Percentiles rank a stretch among this genome's conserved stretches.
These are phyloP conservation scores for Apiospora phragmitis DNA, from an alignment of 2,329 filamentous ascomycete genomes.

Conservation along the genomic window DNA sequence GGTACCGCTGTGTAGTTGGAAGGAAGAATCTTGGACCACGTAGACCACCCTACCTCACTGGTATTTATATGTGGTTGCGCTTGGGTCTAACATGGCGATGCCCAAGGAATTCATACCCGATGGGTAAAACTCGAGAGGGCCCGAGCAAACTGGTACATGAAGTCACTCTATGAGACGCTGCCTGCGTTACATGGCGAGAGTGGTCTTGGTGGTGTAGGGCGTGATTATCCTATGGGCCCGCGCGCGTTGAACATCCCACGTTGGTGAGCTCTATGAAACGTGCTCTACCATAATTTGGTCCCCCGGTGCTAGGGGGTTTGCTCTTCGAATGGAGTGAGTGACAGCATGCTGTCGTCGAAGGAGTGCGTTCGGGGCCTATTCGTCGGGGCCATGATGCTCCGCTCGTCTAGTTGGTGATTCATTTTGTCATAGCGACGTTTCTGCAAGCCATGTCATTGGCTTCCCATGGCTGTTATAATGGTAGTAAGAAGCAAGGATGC, in stretches of 20 bases:
- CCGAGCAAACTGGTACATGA: neutral
- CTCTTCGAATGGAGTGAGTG: neutral
- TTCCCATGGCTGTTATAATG: neutral
- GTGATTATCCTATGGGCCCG: slow-evolving; percentile 1
- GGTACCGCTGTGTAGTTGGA: neutral
- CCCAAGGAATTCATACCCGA: neutral
- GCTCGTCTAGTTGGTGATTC: neutral
- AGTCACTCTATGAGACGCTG: neutral
- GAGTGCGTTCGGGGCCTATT: neutral
- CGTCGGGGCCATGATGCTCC: neutral
- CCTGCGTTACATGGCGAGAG: neutral
- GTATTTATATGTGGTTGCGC: neutral
- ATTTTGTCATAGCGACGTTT: neutral
- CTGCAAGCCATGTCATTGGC: neutral
- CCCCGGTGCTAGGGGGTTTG: neutral
- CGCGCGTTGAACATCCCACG: neutral
- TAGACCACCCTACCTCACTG: neutral
- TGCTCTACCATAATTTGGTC: neutral
- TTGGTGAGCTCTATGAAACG: neutral
- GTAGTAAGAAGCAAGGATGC: neutral
- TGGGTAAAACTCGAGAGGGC: neutral
- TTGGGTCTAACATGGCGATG: neutral
- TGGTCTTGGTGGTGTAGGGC: neutral
- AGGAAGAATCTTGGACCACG: neutral
- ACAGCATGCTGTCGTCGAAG: neutral